phyloP scores from a whole-genome alignment of 23 red algal genomes.

The Cyanidium caldarium region DNA sequence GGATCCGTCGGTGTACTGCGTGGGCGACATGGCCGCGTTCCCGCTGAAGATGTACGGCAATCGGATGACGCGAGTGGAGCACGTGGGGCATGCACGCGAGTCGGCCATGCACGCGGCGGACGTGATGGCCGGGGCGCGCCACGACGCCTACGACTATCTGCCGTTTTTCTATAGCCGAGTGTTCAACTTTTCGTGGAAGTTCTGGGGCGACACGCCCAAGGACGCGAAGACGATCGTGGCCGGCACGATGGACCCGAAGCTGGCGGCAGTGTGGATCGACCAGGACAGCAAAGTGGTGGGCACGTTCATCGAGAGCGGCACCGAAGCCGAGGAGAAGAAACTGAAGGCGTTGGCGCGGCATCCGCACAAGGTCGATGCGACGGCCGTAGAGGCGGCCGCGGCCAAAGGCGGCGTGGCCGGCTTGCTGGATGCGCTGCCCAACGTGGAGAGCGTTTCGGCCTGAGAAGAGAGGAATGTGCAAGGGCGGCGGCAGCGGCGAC shows the following conservation, averaged over 20 bases:
- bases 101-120: conserved; percentile 77
- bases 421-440: conserved; percentile 8
- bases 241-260: conserved; percentile 58
- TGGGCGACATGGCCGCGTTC: conserved; percentile 83
- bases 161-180: conserved; percentile 91
- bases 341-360: conserved; percentile 59
- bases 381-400: conserved; percentile 14
- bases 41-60: conserved; percentile 74
- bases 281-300: conserved; percentile 31
- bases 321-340: conserved; percentile 38
- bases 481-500: too few relatives aligned
- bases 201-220: conserved; percentile 67
- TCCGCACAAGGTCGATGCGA: conserved; percentile 31
- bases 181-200: conserved; percentile 84
- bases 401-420: neutral
- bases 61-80: conserved; percentile 62
- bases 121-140: conserved; percentile 20
- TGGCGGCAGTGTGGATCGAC: conserved; percentile 64
- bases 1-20: conserved; percentile 37
- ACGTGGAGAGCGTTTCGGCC: too few relatives aligned
- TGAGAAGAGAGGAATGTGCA: too few relatives aligned
- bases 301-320: conserved; percentile 60
- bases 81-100: conserved; percentile 82
- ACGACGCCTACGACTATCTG: conserved; percentile 71
- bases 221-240: conserved; percentile 32